Evolutionary conservation across 2,329 filamentous ascomycete species (phyloP), one percentile per base, ranked within the genome.

Genomic region (Waltergamsia citrina): DNA sequence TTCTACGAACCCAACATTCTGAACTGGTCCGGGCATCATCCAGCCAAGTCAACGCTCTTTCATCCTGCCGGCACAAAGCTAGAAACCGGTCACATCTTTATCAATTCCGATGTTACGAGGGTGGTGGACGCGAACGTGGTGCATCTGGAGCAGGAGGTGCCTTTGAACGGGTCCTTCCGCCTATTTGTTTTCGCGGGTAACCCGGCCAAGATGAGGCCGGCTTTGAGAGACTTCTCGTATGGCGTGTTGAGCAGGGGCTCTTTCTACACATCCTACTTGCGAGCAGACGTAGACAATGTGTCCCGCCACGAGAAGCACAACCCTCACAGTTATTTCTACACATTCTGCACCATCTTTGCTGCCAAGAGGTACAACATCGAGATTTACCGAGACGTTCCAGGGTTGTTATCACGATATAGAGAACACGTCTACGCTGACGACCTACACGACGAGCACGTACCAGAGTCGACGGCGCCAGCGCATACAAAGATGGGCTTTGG

Each of bases 361-460:
- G 67, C 73, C 1, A 68, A 68, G 34, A 72, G 85, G 40, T 65
- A 71, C 25, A 60, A 72, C n/a, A 72, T 94, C 38, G 82, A 90
- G 50, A 82, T 94, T 39, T 61, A 69, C 3, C 68, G 73, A 23
- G 71, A 85, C 43, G 68, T 90, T 3, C 88, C 88, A 0, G 64
- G 67, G 15, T 49, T 83, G 3, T 67, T 95, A 37, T 76, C 73
- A 5, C 70, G 84, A 35, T 94, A 94, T 56, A 69, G 78, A 32
- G 80, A 87, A 47, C 82, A 92, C 47, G 67, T 94, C 23, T 94
- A 94, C 49, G 83, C 86, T 1, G 88, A 94, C 48, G 86, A 94
- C 55, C 68, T 82, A 31, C 79, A 74, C 63, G 84, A 92, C 51
- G 65, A 71, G 28, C 67, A 74, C 6, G 79, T 85, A 1, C 78